Base-by-base conservation (phyloP, 805 yeast species). In the Schizosaccharomyces osmophilus region DNA sequence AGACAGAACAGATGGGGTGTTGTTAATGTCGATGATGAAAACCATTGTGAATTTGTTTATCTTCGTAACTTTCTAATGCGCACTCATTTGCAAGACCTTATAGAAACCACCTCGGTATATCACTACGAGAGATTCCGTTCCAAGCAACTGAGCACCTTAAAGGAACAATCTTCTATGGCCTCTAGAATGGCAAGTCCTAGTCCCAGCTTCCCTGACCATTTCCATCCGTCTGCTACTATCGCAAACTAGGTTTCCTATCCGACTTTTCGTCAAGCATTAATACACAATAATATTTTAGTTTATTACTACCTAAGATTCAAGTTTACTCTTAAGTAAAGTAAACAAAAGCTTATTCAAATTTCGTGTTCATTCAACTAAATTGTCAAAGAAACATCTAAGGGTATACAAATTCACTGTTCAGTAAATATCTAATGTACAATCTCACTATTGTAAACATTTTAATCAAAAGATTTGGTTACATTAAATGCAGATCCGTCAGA, bases 41-140 rank as follows among this genome's bases (percentile, higher is more conserved):
- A 84, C 62, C 97, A 93, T 74, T 88, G 96, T 74, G 98, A 93
- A 75, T 93, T 93, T 77, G 87, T 87, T 48, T 88, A 87, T 68
- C 81, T 93, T 70, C 82, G 97, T 74, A 95, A 87, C 72, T 93
- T 93, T 72, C 79, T 93, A 69, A 87, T 95, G 58, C 82, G 96
- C 75, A 87, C 97, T 8, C 97, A 93, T 72, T 77, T 93, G 69
- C 97, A 88, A 72, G 97, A 90, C 71, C 81, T 93, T 71, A 89
- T 93, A 68, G 98, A 93, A 73, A 82, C 95, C 13, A 93, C 98
- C 3, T 76, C 94, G 1, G 77, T 81, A 66, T 78, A 82, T 62
- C 97, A 93, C 72, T 93, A 93, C 73, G 98, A 93, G 76, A 78
- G 82, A 62, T 93, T 89, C 75, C 83, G 98, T 74, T 78, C 95